Evolutionary conservation across 2,329 filamentous ascomycete species (phyloP), one percentile per base, ranked within the genome.

Genomic region (Colletotrichum spaethianum): DNA sequence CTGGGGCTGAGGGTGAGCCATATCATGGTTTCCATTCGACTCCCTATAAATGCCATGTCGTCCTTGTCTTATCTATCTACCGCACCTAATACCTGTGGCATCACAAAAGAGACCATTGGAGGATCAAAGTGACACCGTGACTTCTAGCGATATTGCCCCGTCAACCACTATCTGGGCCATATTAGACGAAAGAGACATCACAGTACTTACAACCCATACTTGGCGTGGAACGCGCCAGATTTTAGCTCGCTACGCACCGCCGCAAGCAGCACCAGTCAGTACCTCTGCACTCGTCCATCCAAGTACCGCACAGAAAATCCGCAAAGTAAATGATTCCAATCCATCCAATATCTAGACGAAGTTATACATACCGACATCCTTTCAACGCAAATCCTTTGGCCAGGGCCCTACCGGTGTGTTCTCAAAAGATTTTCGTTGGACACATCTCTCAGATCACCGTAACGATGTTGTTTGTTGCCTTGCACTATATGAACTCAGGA

Each of bases 351-450:
- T 53, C 63, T 76, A 73, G 0, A 63, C 53, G 2, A 75, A 60
- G 48, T 73, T 75, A 23, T 26, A 55, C 26, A 57, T 46, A 0
- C 75, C 74, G 9, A 79, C 53, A n/a, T 79, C 74, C n/a, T 77
- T 77, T 44, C 56, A 67, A 23, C 74, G 73, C 7, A 73, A 70
- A 20, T 78, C 77, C 12, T 73, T 74, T 1, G 77, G 64, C 78
- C 76, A 86, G 2, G 75, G 74, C 0, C 82, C 83, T 4, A 83
- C 75, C 0, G 83, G 82, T 40, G 81, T 76, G 68, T 80, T 82
- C n/a, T n/a, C n/a, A n/a, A n/a, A n/a, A n/a, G n/a, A n/a, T n/a
- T n/a, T n/a, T n/a, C n/a, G n/a, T n/a, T n/a, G n/a, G n/a, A n/a
- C n/a, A n/a, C n/a, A n/a, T n/a, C n/a, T n/a, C n/a, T n/a, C n/a